Evolutionary conservation across 2,329 filamentous ascomycete species (phyloP), one percentile per base, ranked within the genome.

Genomic region (Penicillium aurantiogriseum): DNA sequence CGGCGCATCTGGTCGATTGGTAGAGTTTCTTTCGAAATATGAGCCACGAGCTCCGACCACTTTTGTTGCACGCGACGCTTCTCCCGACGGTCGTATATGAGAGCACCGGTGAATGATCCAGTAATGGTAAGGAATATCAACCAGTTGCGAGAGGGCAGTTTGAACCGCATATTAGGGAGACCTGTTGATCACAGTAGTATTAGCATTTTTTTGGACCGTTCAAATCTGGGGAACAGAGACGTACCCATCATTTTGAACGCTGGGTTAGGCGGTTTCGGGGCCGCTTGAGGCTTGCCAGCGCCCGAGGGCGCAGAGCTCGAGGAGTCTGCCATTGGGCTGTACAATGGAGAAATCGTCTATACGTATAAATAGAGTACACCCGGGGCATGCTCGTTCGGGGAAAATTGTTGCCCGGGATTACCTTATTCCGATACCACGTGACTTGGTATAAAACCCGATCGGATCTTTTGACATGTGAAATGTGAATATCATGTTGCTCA

Each of bases 101-200:
- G 83, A 51, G 91, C 89, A 17, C 85, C 86, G 6, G 90, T 86
- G 71, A 96, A 89, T 46, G 90, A 85, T 52, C 88, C 88, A 11
- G 88, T 88, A 54, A 97, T 75, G 46, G 88, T 82, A 76, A 92
- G 86, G 79, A 99, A 99, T 69, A 99, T 97, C 77, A 94, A 86
- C 94, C 94, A 99, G 74, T 97, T 97, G 60, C 94, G 89, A 19
- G 93, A 97, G 8, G 94, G 94, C 19, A 99, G 85, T 75, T 87
- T 91, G 67, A 87, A 83, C 58, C 90, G 89, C 60, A 97, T 85
- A 65, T 88, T 89, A 50, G 93, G 93, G 57, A 99, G 80, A 56
- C 93, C 93, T 88, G 56, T 57, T 47, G 21, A 42, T 45, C 19
- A 52, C 42, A 39, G 17, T 42, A 45, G 19, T 38, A 44, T 67